Conservation (phyloP, 768 basidiomycete species). For the Suillus tomentosus region DNA sequence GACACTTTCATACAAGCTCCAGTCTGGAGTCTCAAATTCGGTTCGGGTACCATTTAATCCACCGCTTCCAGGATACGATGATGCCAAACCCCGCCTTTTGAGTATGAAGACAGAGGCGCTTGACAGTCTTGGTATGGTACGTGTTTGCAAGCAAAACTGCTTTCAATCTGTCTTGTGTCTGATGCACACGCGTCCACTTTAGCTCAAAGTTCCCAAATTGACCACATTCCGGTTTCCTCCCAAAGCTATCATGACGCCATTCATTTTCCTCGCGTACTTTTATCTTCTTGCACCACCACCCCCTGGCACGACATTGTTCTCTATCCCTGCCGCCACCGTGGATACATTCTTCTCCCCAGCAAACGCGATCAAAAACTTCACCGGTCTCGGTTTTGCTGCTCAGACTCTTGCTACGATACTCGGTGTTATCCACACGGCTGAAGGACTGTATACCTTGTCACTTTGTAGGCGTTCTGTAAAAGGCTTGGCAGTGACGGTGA, state of each 20-base stretch:
- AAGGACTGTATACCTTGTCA: conserved; percentile 30
- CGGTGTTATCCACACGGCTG: conserved; percentile 22
- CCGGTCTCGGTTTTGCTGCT: conserved; percentile 22
- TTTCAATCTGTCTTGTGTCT: neutral
- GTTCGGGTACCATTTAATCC: conserved; percentile 67
- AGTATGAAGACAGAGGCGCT: conserved; percentile 78
- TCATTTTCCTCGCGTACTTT: conserved; percentile 26
- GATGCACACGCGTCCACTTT: neutral
- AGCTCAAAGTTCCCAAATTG: conserved; percentile 24
- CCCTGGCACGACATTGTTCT: conserved; percentile 9
- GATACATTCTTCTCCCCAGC: conserved; percentile 25
- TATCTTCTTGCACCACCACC: conserved; percentile 21
- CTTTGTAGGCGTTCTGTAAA: conserved; percentile 33
- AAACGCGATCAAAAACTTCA: conserved; percentile 11
- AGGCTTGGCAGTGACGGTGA: conserved; percentile 22
- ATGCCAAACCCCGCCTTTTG: conserved; percentile 77
- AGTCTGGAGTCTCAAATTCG: conserved; percentile 43
- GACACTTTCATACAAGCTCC: conserved; percentile 64
- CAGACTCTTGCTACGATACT: conserved; percentile 12
- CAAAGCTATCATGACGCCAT: conserved; percentile 31
- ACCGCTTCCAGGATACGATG: conserved; percentile 71
- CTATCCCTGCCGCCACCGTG: conserved; percentile 17
- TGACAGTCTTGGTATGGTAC: conserved; percentile 71
- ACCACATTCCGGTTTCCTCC: conserved; percentile 50
- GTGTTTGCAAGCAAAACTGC: conserved; percentile 21